Conservation (phyloP, 2,329 filamentous ascomycete genomes). For the Fusarium austroafricanum region DNA sequence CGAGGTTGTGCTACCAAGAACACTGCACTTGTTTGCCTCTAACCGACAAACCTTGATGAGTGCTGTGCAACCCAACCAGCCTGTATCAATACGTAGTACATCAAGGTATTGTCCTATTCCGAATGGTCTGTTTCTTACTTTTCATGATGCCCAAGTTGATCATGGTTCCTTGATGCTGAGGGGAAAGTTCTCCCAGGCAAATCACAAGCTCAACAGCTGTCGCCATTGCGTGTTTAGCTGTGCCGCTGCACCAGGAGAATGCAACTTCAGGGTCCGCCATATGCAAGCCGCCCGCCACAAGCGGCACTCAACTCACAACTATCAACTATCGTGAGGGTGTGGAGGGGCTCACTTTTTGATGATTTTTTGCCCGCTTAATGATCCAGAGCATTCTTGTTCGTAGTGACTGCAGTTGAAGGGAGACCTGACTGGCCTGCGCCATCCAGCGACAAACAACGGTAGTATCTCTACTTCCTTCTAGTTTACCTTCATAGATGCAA, state of each 20-base stretch:
- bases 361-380: not conserved
- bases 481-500: not conserved
- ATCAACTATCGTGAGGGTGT: constrained; percentile 26
- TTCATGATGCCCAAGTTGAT: not conserved
- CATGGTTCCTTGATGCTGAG: not conserved
- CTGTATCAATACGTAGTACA: not conserved
- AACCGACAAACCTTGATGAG: constrained; percentile 13
- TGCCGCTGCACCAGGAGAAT: constrained; percentile 17
- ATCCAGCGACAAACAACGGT: not conserved
- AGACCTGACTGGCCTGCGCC: not conserved
- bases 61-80: constrained; percentile 5
- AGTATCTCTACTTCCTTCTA: not conserved
- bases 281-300: constrained; percentile 39
- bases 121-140: not conserved
- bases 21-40: constrained; percentile 7
- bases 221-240: constrained; percentile 20
- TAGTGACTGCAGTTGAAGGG: not conserved
- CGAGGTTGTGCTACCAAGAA: constrained; percentile 31
- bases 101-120: not conserved
- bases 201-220: constrained; percentile 26
- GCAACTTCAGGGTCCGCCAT: constrained; percentile 33
- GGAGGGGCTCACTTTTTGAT: constrained; percentile 1
- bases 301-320: constrained; percentile 15
- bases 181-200: constrained; percentile 9
- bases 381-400: not conserved